These are phyloP conservation scores for Carex kokanica DNA, from an alignment of 176 grass and related monocot genomes.

Conservation along the genomic window DNA sequence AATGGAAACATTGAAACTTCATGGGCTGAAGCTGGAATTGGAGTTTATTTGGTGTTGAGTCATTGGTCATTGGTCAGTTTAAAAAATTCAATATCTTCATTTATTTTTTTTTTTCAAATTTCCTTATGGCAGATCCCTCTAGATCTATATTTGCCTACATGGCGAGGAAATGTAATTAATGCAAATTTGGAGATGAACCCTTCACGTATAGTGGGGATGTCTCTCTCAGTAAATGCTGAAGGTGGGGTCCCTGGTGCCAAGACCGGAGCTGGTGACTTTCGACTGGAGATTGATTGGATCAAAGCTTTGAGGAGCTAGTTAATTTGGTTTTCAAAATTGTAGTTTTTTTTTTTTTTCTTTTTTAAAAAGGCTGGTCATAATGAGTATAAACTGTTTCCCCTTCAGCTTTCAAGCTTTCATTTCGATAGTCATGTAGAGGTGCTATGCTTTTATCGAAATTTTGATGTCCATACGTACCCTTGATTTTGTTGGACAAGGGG, in stretches of 20 bases:
- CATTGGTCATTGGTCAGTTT: background rate
- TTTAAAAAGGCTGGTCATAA: background rate
- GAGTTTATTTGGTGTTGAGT: background rate
- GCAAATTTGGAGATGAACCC: constrained; percentile 87
- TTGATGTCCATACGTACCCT: background rate
- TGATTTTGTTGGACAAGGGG: constrained; percentile 8
- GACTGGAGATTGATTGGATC: constrained; percentile 86
- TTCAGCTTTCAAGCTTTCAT: background rate
- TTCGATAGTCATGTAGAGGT: background rate
- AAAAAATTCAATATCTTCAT: background rate
- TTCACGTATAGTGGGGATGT: constrained; percentile 79
- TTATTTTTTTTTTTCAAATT: background rate
- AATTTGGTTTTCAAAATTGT: constrained; percentile 8
- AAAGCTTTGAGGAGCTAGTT: constrained; percentile 59
- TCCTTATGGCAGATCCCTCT: constrained; percentile 64
- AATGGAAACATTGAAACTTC: background rate
- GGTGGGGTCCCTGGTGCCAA: constrained; percentile 73
- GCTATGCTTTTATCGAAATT: background rate
- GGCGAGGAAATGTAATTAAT: constrained; percentile 70
- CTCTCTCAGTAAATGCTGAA: constrained; percentile 76
- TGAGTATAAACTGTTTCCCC: background rate
- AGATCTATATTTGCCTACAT: constrained; percentile 73
- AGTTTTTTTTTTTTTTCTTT: background rate
- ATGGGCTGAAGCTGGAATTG: background rate
- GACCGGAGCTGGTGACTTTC: constrained; percentile 71